Evolutionary conservation across 2,329 filamentous ascomycete genomes (phyloP).

Genomic region (Dactylellina haptotyla): DNA sequence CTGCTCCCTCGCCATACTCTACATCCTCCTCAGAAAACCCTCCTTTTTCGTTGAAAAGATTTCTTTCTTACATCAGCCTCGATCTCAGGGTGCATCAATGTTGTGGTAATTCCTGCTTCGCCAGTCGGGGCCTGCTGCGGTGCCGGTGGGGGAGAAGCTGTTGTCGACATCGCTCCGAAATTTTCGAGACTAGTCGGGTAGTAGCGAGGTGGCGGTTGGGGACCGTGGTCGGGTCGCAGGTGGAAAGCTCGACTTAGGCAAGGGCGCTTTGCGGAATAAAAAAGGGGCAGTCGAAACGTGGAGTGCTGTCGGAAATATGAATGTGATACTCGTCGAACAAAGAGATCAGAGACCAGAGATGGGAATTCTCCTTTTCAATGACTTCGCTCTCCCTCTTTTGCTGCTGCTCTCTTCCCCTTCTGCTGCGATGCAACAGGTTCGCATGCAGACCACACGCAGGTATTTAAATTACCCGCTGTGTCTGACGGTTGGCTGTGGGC

Average conservation of each 20-base stretch:
- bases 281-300: too few species aligned
- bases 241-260: too few species aligned
- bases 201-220: constrained; percentile 38
- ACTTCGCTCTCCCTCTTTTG: not conserved
- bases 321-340: not conserved
- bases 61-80: constrained; percentile 35
- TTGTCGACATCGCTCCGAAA: constrained; percentile 22
- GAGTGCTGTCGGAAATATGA: not conserved
- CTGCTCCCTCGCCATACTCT: not conserved
- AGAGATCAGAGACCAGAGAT: not conserved
- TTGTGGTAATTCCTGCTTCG: constrained; percentile 17
- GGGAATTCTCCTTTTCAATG: not conserved
- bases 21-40: not conserved
- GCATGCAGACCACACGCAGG: not conserved
- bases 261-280: too few species aligned
- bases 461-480: constrained; percentile 29
- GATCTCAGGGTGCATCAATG: constrained; percentile 36
- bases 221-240: not conserved
- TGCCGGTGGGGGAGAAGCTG: not conserved
- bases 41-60: not conserved
- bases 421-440: not conserved
- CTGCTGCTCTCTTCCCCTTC: not conserved
- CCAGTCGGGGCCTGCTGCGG: constrained; percentile 1
- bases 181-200: constrained; percentile 13
- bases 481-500: constrained; percentile 2